A percentile compares a stretch with the other conserved stretches of the same genome.
Evolutionary conservation across 2,329 filamentous ascomycete genomes (phyloP).

Genomic region (Colletotrichum neosansevieriae): DNA sequence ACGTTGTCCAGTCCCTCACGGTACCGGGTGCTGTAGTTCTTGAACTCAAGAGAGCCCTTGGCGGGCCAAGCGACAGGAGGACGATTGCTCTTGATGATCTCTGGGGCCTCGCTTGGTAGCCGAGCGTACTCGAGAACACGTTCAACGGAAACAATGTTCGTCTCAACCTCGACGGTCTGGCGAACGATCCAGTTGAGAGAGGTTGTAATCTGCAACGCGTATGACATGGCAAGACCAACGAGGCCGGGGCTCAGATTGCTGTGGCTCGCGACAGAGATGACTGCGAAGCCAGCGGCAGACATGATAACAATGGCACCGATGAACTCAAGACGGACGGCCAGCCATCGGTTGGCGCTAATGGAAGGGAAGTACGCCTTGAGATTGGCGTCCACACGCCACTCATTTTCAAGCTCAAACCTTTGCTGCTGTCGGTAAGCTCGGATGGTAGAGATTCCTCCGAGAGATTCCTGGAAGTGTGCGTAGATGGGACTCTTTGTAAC

Average conservation of each 20-base stretch:
- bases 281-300: slow-evolving; percentile 82
- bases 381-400: slow-evolving; percentile 97
- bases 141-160: slow-evolving; percentile 99
- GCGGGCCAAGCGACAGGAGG: slow-evolving; percentile 93
- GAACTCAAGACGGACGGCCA: slow-evolving; percentile 94
- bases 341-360: slow-evolving; percentile 93
- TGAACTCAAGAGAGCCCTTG: slow-evolving; percentile 88
- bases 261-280: slow-evolving; percentile 80
- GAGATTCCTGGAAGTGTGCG: slow-evolving; percentile 97
- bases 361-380: slow-evolving; percentile 95
- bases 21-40: slow-evolving; percentile 95
- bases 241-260: slow-evolving; percentile 75
- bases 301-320: slow-evolving; percentile 96
- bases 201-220: slow-evolving; percentile 95
- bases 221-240: slow-evolving; percentile 96
- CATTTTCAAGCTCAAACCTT: slow-evolving; percentile 91
- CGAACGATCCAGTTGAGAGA: slow-evolving; percentile 99
- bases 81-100: slow-evolving; percentile 88
- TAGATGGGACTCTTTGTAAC: slow-evolving; percentile 96
- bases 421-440: slow-evolving; percentile 91
- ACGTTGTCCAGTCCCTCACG: slow-evolving; percentile 90
- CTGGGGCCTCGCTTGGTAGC: slow-evolving; percentile 92
- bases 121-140: slow-evolving; percentile 95
- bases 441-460: slow-evolving; percentile 94
- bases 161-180: slow-evolving; percentile 99